Evolutionary conservation across 1,284 basidiomycete genomes (phyloP).

Genomic region (Heimioporus retisporus): DNA sequence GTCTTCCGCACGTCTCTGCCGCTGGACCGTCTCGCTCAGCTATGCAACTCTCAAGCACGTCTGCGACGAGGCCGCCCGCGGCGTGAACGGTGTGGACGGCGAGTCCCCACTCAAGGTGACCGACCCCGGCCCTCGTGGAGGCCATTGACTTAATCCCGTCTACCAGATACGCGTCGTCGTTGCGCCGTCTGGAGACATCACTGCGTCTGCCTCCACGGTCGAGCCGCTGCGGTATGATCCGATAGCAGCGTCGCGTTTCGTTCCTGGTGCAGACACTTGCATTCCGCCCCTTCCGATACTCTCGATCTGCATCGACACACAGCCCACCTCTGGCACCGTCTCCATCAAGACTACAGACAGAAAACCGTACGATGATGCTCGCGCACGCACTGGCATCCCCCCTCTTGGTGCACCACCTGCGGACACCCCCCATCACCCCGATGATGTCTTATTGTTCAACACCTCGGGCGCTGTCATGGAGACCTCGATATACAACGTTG

Average conservation of each 20-base stretch:
- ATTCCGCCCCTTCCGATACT: conserved; percentile 44
- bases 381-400: conserved; percentile 61
- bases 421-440: conserved; percentile 32
- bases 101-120: conserved; percentile 49
- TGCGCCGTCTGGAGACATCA: conserved; percentile 54
- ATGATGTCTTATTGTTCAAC: conserved; percentile 77
- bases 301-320: conserved; percentile 62
- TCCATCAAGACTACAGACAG: conserved; percentile 77
- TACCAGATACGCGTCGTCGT: conserved; percentile 69
- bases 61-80: conserved; percentile 56
- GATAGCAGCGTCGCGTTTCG: conserved; percentile 48
- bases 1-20: conserved; percentile 58
- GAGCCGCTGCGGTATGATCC: conserved; percentile 56
- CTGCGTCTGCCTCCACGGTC: conserved; percentile 53
- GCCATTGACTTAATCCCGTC: background rate
- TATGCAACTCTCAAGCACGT: conserved; percentile 49
- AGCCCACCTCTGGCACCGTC: conserved; percentile 60
- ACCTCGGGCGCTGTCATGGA: conserved; percentile 63
- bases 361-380: conserved; percentile 67
- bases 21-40: conserved; percentile 56
- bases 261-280: conserved; percentile 44
- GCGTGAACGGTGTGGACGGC: conserved; percentile 31
- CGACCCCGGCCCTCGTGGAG: background rate
- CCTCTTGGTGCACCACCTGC: conserved; percentile 30
- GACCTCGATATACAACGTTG: conserved; percentile 75